Evolutionary conservation across 441 rosid species (phyloP), one percentile per base, ranked within the genome.

Genomic region (Arabidopsis lyrata): DNA sequence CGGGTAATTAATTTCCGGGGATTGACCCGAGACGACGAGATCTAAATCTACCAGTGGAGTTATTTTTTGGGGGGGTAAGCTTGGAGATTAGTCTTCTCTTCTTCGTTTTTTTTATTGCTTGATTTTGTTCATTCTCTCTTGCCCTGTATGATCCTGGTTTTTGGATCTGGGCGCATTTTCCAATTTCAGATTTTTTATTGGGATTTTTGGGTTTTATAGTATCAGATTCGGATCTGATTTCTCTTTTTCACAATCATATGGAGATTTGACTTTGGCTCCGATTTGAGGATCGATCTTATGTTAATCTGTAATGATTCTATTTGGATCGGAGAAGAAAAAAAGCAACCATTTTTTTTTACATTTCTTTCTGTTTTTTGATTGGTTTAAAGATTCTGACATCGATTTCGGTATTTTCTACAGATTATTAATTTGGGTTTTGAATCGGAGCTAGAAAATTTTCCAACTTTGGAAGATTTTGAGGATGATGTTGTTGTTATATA

Each of bases 91-190:
- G 32, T 54, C 57, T 60, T 24, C 6, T 52, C 57, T 60, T 66
- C 32, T 66, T 38, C 44, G 44, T 8, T 7, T 12, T 27, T 27
- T 24, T 45, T 16, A 15, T 57, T 48, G 47, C 11, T n/a, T 67
- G 41, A 60, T 68, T 62, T 62, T 24, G 1, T 53, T 24, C 16
- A 24, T 45, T 36, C 66, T 63, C 66, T 63, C 42, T 41, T 44
- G 16, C 35, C 70, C 65, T 59, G n/a, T 63, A 9, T 56, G 70
- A 70, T 76, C 32, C 1, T 65, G 3, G 5, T 44, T 36, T 64
- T 48, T 53, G 77, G 81, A 74, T 81, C 83, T 73, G 72, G 54
- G 63, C 41, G 48, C 35, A 47, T 66, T 61, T 56, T 14, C 39
- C 67, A n/a, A 32, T 34, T 62, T 42, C 57, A 15, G 20, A 29